phyloP scores from a whole-genome alignment of 257 asterid genomes.

The Ajuga chamaepitys region DNA sequence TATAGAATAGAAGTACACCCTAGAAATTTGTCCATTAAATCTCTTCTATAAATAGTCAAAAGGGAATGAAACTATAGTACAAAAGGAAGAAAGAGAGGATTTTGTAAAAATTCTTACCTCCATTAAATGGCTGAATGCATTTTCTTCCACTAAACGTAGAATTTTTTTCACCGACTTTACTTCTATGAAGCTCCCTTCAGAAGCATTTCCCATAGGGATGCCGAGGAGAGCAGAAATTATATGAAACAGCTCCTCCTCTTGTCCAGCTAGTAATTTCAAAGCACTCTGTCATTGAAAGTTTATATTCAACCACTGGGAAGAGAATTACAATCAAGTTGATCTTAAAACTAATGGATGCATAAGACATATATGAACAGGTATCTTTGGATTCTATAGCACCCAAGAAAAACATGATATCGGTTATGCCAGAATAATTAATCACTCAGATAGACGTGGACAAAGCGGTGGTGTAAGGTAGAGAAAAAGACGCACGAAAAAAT shows the following conservation, averaged over 20 bases:
- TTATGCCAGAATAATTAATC: background rate
- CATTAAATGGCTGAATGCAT: slow-evolving; percentile 87
- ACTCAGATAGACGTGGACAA: background rate
- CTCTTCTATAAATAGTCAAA: background rate
- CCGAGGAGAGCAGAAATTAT: slow-evolving; percentile 70
- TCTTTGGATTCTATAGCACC: background rate
- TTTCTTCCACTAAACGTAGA: slow-evolving; percentile 56
- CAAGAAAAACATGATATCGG: background rate
- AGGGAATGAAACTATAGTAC: background rate
- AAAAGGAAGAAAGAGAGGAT: background rate
- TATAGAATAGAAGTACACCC: background rate
- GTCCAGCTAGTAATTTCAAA: slow-evolving; percentile 64
- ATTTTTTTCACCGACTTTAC: slow-evolving; percentile 28
- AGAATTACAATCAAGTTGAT: slow-evolving; percentile 1
- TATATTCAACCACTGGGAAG: slow-evolving; percentile 4
- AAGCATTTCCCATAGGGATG: slow-evolving; percentile 27
- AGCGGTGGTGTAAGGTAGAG: background rate
- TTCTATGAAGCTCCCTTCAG: slow-evolving; percentile 40
- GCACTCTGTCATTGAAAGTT: slow-evolving; percentile 56
- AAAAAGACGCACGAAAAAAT: too few relatives aligned
- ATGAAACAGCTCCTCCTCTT: slow-evolving; percentile 49
- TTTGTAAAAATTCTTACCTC: slow-evolving; percentile 48
- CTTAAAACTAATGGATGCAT: background rate
- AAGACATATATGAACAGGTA: background rate
- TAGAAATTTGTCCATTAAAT: background rate